phyloP scores from a whole-genome alignment of 352 stramenopile species.

The Globisporangium heterothallicum region DNA sequence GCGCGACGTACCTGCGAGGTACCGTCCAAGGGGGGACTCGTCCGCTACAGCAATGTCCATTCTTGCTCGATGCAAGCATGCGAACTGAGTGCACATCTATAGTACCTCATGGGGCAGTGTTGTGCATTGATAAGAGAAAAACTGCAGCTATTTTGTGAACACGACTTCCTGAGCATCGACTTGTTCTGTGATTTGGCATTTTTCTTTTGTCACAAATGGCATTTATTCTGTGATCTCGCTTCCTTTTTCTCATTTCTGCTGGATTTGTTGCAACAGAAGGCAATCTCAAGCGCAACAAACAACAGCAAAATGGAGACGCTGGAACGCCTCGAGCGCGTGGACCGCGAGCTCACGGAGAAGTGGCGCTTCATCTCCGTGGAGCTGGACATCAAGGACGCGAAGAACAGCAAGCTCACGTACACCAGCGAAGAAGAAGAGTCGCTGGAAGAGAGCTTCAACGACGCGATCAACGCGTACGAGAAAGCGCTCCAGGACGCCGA shows the following conservation, averaged over 20 bases:
- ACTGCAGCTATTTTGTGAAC: neutral
- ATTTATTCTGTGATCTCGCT: no score
- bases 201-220: neutral
- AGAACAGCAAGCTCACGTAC: conserved; percentile 30
- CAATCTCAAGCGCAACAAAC: neutral
- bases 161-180: neutral
- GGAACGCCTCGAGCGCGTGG: conserved; percentile 21
- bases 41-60: conserved; percentile 45
- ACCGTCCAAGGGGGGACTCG: conserved; percentile 49
- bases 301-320: conserved; percentile 32
- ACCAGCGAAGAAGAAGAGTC: conserved; percentile 52
- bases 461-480: conserved; percentile 29
- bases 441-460: conserved; percentile 55
- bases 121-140: no score
- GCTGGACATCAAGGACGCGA: conserved; percentile 18
- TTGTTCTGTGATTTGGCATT: neutral
- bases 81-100: neutral
- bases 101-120: neutral
- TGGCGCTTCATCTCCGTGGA: conserved; percentile 40
- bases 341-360: conserved; percentile 37
- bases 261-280: neutral
- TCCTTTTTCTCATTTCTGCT: no score
- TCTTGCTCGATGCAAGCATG: neutral
- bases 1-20: conserved; percentile 34
- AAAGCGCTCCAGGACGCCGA: conserved; percentile 29